A percentile compares a stretch with the other conserved stretches of the same genome.
phyloP scores from a whole-genome alignment of 805 yeast species.

The Pichia exigua region DNA sequence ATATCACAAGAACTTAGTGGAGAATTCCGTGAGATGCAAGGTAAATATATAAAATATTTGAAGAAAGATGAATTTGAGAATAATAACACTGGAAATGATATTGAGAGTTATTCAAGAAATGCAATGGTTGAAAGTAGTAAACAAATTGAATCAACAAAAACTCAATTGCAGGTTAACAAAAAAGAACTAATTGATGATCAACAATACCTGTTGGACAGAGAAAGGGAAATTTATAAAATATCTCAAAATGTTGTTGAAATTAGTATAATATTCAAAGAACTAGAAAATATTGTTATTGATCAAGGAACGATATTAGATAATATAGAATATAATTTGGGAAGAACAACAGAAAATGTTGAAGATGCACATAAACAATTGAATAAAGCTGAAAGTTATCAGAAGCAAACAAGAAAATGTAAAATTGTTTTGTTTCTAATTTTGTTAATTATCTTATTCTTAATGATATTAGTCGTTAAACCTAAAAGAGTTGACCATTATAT shows the following conservation, averaged over 20 bases:
- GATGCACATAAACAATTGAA: constrained; percentile 71
- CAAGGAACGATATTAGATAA: constrained; percentile 93
- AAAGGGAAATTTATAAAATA: constrained; percentile 78
- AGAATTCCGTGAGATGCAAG: constrained; percentile 78
- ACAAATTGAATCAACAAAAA: constrained; percentile 33
- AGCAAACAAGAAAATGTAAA: constrained; percentile 85
- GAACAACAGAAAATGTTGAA: constrained; percentile 68
- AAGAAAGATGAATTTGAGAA: constrained; percentile 55
- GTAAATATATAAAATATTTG: constrained; percentile 76
- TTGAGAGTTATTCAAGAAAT: constrained; percentile 46
- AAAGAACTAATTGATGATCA: constrained; percentile 62
- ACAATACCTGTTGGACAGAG: constrained; percentile 62
- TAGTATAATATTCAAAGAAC: constrained; percentile 85
- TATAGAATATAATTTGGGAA: constrained; percentile 84
- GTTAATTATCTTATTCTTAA: constrained; percentile 61
- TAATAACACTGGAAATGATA: constrained; percentile 15
- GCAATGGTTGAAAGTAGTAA: constrained; percentile 38
- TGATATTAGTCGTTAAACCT: constrained; percentile 66
- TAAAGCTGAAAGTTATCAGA: constrained; percentile 75
- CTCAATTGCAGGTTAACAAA: constrained; percentile 32
- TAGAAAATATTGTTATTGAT: constrained; percentile 86
- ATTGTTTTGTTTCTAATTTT: constrained; percentile 66
- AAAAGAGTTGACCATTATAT: constrained; percentile 24
- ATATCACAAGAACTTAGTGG: constrained; percentile 75
- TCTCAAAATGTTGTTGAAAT: constrained; percentile 95